Evolutionary conservation across 2,329 filamentous ascomycete genomes (phyloP), one percentile per base, ranked within the genome.

Genomic region (Colletotrichum camelliae): DNA sequence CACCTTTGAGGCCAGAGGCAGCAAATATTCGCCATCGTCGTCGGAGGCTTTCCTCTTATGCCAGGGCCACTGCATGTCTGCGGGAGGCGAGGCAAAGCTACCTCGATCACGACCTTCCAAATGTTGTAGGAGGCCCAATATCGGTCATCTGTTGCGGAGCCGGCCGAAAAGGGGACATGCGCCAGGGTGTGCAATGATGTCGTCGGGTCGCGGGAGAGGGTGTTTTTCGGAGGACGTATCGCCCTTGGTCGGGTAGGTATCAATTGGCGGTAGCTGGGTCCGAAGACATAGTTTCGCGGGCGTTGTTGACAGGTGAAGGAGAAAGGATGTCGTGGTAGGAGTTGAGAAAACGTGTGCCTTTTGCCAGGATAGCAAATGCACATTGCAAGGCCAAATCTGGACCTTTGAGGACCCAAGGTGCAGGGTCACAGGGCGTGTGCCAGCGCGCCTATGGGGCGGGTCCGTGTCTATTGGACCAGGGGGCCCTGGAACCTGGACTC

Each of bases 1-100:
- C 43, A 82, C 73, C 60, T 80, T 79, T 39, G 70, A 48, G 57
- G 83, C 80, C 52, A 86, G 58, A 65, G 85, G 85, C 64, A 85
- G 81, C 67, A 87, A 79, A 31, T 81, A 57, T 60, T 70, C 80
- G 55, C 80, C 79, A 74, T 82, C 58, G 33, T 62, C 80, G 78
- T 81, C 80, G 76, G 84, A 81, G 72, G 77, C 77, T 72, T 83
- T 79, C 79, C 82, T 81, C 79, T 80, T 81, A 74, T 80, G 81
- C 81, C 82, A 84, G 61, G 82, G 83, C 83, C 83, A 85, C 81
- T 82, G 82, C 83, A 85, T 85, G 66, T 81, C 82, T 74, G 76
- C 62, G 61, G 35, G 66, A 35, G 66, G 60, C 60, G 76, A 75
- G 67, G 74, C 66, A 67, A 57, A 18, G 48, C 21, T 57, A 61